Conservation (phyloP, 805 yeast genomes). For the Metschnikowia corniflorae region DNA sequence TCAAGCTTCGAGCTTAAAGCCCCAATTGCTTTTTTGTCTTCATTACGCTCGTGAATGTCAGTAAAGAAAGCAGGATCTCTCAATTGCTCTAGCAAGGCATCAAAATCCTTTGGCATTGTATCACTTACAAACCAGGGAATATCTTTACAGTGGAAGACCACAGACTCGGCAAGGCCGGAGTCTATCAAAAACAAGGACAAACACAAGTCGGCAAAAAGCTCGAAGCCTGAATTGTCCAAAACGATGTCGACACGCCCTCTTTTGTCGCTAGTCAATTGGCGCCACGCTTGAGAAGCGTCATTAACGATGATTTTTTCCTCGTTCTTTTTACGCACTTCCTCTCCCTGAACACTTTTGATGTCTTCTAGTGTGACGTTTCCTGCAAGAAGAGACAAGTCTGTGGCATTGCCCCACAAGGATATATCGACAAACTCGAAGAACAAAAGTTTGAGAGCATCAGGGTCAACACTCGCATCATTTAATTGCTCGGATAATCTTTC, state of each 20-base stretch:
- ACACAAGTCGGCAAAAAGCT: conserved; percentile 80
- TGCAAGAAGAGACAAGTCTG: conserved; percentile 86
- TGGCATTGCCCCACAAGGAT: conserved; percentile 97
- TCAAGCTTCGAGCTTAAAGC: conserved; percentile 22
- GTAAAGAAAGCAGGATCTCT: conserved; percentile 49
- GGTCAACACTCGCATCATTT: conserved; percentile 21
- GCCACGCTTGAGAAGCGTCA: conserved; percentile 71
- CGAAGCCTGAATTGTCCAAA: conserved; percentile 93
- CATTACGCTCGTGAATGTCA: conserved; percentile 23
- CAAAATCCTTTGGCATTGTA: conserved; percentile 80
- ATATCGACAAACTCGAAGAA: conserved; percentile 84
- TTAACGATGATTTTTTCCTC: conserved; percentile 75
- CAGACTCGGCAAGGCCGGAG: conserved; percentile 55
- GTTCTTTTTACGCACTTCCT: conserved; percentile 76
- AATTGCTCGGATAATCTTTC: conserved; percentile 35
- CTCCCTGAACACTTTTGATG: conserved; percentile 87
- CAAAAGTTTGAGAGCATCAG: conserved; percentile 48
- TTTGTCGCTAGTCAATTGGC: conserved; percentile 29
- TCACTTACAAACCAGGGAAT: conserved; percentile 98
- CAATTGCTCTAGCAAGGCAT: conserved; percentile 54
- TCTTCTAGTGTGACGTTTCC: conserved; percentile 82
- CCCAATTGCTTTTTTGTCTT: conserved; percentile 22
- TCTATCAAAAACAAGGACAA: conserved; percentile 48
- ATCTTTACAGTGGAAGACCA: conserved; percentile 82
- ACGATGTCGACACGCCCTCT: conserved; percentile 70